Conservation (phyloP, 2,329 filamentous ascomycete species). For the Sclerotinia subarctica region DNA sequence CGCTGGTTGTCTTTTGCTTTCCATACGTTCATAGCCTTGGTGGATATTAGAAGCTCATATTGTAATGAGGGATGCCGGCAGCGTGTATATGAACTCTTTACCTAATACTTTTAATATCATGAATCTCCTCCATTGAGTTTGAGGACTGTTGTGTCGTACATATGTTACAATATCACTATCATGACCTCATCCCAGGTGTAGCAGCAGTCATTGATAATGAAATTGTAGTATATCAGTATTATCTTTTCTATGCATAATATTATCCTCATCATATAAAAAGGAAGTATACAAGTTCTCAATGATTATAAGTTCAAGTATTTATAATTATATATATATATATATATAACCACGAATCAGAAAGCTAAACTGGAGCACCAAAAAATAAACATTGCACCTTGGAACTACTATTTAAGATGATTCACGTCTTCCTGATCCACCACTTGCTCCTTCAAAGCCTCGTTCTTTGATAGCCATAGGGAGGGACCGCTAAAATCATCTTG, state of each 20-base stretch:
- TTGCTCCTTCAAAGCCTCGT: background rate
- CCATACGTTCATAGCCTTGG: slow-evolving; percentile 3
- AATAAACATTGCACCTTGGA: background rate
- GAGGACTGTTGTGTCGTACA: background rate
- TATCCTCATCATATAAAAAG: background rate
- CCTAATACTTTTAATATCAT: background rate
- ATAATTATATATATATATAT: background rate
- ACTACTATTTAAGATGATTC: background rate
- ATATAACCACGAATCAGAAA: background rate
- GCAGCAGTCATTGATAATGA: background rate
- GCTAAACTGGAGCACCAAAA: background rate
- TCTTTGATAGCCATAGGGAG: background rate
- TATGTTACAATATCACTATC: background rate
- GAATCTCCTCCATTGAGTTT: background rate
- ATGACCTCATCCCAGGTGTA: background rate
- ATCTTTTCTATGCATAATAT: background rate
- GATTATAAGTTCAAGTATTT: background rate
- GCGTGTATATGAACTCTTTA: slow-evolving; percentile 10
- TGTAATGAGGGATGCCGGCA: background rate
- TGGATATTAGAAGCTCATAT: slow-evolving; percentile 6
- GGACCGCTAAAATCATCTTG: background rate
- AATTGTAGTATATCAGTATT: background rate
- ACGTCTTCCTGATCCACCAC: background rate
- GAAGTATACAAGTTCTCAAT: too few relatives aligned
- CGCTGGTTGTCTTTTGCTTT: background rate